phyloP scores from a whole-genome alignment of 2,329 filamentous ascomycete genomes.

The Verticillium klebahnii region DNA sequence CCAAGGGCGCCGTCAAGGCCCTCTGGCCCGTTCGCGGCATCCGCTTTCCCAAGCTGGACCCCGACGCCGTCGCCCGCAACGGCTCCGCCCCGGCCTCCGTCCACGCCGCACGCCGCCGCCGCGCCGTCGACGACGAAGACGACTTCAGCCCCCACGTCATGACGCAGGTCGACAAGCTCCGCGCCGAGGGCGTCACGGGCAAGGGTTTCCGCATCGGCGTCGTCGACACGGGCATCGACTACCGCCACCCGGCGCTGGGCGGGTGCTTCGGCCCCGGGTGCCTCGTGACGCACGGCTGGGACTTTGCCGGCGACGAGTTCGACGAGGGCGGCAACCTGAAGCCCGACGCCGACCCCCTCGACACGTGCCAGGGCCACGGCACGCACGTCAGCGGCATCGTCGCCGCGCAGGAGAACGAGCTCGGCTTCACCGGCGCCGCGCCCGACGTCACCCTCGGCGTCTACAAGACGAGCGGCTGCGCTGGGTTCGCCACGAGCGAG shows the following conservation, averaged over 20 bases:
- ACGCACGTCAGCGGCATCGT: conserved; percentile 43
- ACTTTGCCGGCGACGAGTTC: conserved; percentile 38
- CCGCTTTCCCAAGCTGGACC: conserved; percentile 11
- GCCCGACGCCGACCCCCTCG: conserved; percentile 34
- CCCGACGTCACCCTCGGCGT: conserved; percentile 34
- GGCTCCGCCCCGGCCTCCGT: conserved; percentile 10
- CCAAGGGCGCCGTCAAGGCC: conserved; percentile 18
- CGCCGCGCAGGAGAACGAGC: conserved; percentile 32
- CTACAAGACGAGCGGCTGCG: conserved; percentile 33
- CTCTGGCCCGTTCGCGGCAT: conserved; percentile 23
- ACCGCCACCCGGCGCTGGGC: conserved; percentile 45
- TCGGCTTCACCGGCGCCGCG: conserved; percentile 34
- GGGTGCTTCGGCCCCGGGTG: conserved; percentile 47
- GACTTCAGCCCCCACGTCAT: conserved; percentile 20
- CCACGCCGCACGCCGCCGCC: conserved; percentile 1
- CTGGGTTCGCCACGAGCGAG: conserved; percentile 28
- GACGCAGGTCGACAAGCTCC: conserved; percentile 34
- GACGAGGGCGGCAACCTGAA: conserved; percentile 19
- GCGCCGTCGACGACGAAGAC: conserved; percentile 5
- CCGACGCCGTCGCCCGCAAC: conserved; percentile 12
- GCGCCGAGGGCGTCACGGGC: conserved; percentile 37
- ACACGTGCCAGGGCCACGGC: conserved; percentile 35
- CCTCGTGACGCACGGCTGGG: conserved; percentile 40
- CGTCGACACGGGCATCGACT: conserved; percentile 39
- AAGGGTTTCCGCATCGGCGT: conserved; percentile 38